Evolutionary conservation across 805 yeast species (phyloP).

Genomic region (Komagataella mondaviorum): DNA sequence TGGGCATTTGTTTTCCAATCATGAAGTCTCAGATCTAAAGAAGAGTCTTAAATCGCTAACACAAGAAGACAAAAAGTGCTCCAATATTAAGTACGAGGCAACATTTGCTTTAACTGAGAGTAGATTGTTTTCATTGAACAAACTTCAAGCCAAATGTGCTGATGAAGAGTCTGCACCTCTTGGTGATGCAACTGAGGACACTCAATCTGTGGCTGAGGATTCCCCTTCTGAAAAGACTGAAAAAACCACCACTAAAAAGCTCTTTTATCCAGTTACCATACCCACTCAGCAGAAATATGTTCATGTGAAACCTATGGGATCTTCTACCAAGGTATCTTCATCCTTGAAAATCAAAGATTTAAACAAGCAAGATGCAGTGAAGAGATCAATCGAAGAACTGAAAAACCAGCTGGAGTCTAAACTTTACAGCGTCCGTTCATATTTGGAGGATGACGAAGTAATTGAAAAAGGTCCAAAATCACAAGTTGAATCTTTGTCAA

Average conservation of each 20-base stretch:
- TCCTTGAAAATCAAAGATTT: slow-evolving; percentile 34
- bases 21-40: slow-evolving; percentile 8
- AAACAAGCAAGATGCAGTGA: slow-evolving; percentile 40
- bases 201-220: slow-evolving; percentile 5
- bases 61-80: background rate
- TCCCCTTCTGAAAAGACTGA: slow-evolving; percentile 6
- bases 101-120: slow-evolving; percentile 31
- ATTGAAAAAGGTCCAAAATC: slow-evolving; percentile 24
- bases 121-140: slow-evolving; percentile 32
- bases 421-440: slow-evolving; percentile 56
- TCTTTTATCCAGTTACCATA: slow-evolving; percentile 5
- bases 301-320: slow-evolving; percentile 34
- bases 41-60: slow-evolving; percentile 3
- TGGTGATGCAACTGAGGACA: slow-evolving; percentile 4
- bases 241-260: slow-evolving; percentile 9
- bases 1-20: slow-evolving; percentile 17
- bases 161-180: slow-evolving; percentile 4
- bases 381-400: slow-evolving; percentile 39
- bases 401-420: slow-evolving; percentile 60
- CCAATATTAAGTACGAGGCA: slow-evolving; percentile 18
- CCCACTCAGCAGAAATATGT: slow-evolving; percentile 18
- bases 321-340: slow-evolving; percentile 30
- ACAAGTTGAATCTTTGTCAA: slow-evolving; percentile 21
- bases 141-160: slow-evolving; percentile 32
- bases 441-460: slow-evolving; percentile 41